Evolutionary conservation across 495 filamentous ascomycete genomes (phyloP).

Genomic region (Penicillium pancosmium): DNA sequence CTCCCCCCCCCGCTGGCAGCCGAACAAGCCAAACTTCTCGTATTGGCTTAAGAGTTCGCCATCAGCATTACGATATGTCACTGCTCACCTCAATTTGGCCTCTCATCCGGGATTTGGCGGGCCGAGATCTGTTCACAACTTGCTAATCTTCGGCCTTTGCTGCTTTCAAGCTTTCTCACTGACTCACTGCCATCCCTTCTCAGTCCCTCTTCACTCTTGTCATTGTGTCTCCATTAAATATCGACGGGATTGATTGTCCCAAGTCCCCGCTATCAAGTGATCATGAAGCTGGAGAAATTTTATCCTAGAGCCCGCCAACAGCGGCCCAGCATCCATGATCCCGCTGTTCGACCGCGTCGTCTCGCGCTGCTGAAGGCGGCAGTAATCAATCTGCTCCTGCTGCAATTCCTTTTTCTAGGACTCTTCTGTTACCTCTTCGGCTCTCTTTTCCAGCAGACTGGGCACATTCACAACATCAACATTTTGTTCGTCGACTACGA

Average conservation of each 20-base stretch:
- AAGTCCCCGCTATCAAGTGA: neutral
- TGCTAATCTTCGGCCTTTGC: neutral
- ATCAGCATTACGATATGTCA: too few species aligned
- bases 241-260: neutral
- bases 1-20: neutral
- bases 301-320: constrained; percentile 27
- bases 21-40: neutral
- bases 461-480: constrained; percentile 44
- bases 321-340: constrained; percentile 28
- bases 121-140: neutral
- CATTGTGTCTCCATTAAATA: too few species aligned
- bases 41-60: too few species aligned
- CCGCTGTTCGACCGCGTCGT: constrained; percentile 24
- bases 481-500: constrained; percentile 57
- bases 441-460: constrained; percentile 42
- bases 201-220: too few species aligned
- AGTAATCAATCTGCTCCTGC: constrained; percentile 22
- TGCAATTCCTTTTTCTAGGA: constrained; percentile 45
- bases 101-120: neutral
- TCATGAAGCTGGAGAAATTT: constrained; percentile 10
- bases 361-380: constrained; percentile 26
- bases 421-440: constrained; percentile 52
- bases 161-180: neutral
- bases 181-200: too few species aligned
- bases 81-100: neutral